phyloP scores from a whole-genome alignment of 1,139 yeast species.

The Diutina sp. region DNA sequence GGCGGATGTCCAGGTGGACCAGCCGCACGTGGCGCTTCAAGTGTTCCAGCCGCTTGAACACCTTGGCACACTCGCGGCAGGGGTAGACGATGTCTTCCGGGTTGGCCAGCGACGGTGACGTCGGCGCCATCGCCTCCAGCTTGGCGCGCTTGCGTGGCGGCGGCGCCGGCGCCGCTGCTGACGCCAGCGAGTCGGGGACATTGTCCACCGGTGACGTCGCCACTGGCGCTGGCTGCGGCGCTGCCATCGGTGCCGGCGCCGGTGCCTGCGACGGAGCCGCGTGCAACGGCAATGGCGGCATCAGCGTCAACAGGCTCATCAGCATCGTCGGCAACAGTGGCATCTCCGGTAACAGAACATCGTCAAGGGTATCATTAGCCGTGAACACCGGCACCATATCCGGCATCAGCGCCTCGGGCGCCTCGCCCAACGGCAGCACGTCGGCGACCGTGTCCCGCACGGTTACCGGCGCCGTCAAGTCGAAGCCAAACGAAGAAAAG shows the following conservation, averaged over 20 bases:
- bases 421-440: neutral
- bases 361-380: neutral
- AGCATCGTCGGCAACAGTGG: neutral
- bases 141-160: neutral
- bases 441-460: neutral
- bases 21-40: conserved; percentile 35
- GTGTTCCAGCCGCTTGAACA: conserved; percentile 36
- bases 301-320: neutral
- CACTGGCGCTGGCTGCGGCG: neutral
- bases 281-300: neutral
- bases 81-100: conserved; percentile 17
- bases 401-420: neutral
- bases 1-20: conserved; percentile 35
- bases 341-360: neutral
- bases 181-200: neutral
- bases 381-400: neutral
- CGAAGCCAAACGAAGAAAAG: neutral
- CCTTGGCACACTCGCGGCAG: conserved; percentile 33
- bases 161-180: neutral
- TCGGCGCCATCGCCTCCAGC: neutral
- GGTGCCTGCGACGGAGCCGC: neutral
- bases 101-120: neutral
- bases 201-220: neutral
- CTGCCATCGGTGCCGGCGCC: neutral
- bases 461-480: neutral